Conservation (phyloP, 768 basidiomycete genomes). For the Amanita subjunquillea region DNA sequence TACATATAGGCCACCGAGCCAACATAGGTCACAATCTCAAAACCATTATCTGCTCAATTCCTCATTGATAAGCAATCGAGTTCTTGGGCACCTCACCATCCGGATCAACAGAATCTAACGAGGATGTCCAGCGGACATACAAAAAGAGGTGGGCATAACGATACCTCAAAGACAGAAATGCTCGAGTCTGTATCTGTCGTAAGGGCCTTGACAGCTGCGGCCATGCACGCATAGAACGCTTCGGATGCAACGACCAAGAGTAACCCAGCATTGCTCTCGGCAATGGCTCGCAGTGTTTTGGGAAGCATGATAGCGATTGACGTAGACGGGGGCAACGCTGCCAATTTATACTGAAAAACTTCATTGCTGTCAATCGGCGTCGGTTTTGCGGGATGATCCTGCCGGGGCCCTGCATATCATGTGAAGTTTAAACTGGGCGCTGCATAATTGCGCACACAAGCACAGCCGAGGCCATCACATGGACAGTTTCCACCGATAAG, state of each 20-base stretch:
- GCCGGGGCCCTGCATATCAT: no score
- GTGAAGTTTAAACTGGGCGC: no score
- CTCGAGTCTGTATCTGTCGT: conserved; percentile 1
- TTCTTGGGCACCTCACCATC: neutral
- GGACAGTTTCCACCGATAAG: no score
- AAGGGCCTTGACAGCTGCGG: neutral
- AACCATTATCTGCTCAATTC: neutral
- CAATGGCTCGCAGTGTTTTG: neutral
- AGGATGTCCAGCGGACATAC: conserved; percentile 17
- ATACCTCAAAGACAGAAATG: neutral
- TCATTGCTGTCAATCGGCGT: no score
- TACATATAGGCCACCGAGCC: conserved; percentile 3
- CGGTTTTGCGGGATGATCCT: no score
- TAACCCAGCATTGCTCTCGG: neutral
- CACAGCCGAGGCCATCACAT: no score
- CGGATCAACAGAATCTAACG: neutral
- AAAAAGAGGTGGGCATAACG: neutral
- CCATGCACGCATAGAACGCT: neutral
- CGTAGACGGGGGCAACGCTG: no score
- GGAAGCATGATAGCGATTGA: neutral
- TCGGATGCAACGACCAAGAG: neutral
- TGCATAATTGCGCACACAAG: no score
- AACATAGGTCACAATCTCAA: conserved; percentile 1
- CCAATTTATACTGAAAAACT: conserved; percentile 12
- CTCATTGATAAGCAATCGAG: no score